A percentile compares a stretch with the other conserved stretches of the same genome.
phyloP scores from a whole-genome alignment of 768 basidiomycete genomes.

The Mycena galericulata region DNA sequence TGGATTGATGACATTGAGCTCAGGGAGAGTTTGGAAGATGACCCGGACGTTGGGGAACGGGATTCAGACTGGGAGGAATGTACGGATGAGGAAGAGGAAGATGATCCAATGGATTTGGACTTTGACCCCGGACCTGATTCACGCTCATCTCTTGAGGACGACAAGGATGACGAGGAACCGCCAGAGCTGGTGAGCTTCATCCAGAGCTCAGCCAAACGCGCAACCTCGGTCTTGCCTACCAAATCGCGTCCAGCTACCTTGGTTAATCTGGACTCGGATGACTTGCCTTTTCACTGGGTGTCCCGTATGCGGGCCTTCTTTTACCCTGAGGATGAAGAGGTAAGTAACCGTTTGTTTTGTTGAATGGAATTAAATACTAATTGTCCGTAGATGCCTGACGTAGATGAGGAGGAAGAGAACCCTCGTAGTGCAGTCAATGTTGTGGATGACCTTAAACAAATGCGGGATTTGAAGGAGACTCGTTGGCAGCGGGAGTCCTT shows the following conservation, averaged over 20 bases:
- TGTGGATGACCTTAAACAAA: neutral
- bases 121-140: neutral
- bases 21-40: neutral
- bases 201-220: neutral
- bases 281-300: neutral
- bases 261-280: too few relatives aligned
- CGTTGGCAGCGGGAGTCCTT: neutral
- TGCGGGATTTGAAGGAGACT: neutral
- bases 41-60: neutral
- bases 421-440: neutral
- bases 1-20: neutral
- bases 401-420: neutral
- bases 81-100: neutral
- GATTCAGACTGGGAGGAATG: slow-evolving; percentile 3
- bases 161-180: too few relatives aligned
- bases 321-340: too few relatives aligned
- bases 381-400: too few relatives aligned
- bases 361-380: too few relatives aligned
- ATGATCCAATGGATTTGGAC: neutral
- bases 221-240: neutral
- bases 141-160: neutral
- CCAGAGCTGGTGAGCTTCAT: neutral
- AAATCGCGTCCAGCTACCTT: neutral
- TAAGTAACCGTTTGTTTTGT: too few relatives aligned
- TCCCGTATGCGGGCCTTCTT: too few relatives aligned